Evolutionary conservation across 805 yeast genomes (phyloP).

Genomic region (Yarrowia divulgata): DNA sequence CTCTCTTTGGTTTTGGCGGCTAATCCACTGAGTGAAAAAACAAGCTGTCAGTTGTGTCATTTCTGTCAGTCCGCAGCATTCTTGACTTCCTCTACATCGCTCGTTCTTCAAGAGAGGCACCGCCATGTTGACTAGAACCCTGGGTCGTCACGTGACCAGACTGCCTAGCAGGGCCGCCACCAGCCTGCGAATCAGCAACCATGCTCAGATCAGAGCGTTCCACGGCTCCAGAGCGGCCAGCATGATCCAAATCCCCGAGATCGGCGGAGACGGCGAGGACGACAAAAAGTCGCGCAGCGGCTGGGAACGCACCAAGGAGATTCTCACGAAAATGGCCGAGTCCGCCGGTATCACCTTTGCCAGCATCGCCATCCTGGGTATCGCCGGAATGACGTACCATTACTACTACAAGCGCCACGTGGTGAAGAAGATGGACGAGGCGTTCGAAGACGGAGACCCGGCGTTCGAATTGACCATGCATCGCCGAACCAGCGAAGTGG

Average conservation of each 20-base stretch:
- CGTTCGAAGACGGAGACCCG: constrained; percentile 73
- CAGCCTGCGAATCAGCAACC: not conserved
- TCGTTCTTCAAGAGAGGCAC: too few relatives aligned
- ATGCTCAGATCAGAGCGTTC: not conserved
- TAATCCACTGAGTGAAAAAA: not conserved
- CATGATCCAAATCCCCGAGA: constrained; percentile 26
- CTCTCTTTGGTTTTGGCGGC: not conserved
- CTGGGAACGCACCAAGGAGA: constrained; percentile 37
- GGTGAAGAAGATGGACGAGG: constrained; percentile 65
- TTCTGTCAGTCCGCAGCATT: too few relatives aligned
- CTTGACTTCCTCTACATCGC: too few relatives aligned
- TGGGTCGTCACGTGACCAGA: constrained; percentile 2
- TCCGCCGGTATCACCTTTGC: constrained; percentile 76
- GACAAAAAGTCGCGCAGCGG: constrained; percentile 9
- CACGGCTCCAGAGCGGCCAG: not conserved
- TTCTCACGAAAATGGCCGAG: constrained; percentile 52
- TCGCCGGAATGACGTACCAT: constrained; percentile 78
- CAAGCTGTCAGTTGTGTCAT: too few relatives aligned
- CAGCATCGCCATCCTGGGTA: constrained; percentile 69
- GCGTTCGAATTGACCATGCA: constrained; percentile 67
- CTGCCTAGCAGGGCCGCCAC: not conserved
- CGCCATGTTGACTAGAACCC: not conserved
- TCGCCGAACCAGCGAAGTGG: constrained; percentile 44
- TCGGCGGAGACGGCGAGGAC: constrained; percentile 41
- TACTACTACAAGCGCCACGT: constrained; percentile 65